Conservation (phyloP, 306 rosid species). For the Pueraria montana region DNA sequence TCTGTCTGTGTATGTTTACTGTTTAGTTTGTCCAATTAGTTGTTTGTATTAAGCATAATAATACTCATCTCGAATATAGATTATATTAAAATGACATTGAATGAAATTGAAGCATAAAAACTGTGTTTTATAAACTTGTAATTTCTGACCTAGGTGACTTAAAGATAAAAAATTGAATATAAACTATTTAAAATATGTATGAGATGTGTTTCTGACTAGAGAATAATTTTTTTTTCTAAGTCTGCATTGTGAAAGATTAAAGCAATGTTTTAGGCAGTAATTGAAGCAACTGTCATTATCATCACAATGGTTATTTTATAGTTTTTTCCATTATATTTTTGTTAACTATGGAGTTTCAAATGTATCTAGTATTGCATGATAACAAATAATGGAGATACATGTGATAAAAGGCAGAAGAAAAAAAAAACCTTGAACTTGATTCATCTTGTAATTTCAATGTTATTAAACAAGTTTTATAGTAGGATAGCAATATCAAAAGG, state of each 20-base stretch:
- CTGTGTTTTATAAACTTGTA: slow-evolving; percentile 7
- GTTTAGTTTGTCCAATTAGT: slow-evolving; percentile 33
- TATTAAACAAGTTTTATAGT: slow-evolving; percentile 28
- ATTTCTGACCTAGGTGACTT: slow-evolving; percentile 22
- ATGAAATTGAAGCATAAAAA: neutral
- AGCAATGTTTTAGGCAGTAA: slow-evolving; percentile 15
- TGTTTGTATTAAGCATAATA: slow-evolving; percentile 19
- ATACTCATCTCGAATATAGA: slow-evolving; percentile 22
- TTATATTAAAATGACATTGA: slow-evolving; percentile 26
- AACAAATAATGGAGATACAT: slow-evolving; percentile 9
- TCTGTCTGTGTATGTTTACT: slow-evolving; percentile 5
- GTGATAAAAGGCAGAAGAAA: slow-evolving; percentile 6
- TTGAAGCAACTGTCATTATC: neutral
- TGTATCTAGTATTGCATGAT: slow-evolving; percentile 3
- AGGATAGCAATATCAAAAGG: slow-evolving; percentile 24
- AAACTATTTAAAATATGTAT: neutral
- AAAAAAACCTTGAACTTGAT: neutral
- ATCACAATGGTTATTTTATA: slow-evolving; percentile 16
- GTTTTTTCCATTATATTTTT: slow-evolving; percentile 1
- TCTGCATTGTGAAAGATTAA: slow-evolving; percentile 11
- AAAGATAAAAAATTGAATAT: slow-evolving; percentile 9
- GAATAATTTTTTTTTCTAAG: neutral
- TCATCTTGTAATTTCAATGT: slow-evolving; percentile 10
- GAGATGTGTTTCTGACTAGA: slow-evolving; percentile 20
- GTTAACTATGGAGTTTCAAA: slow-evolving; percentile 10